phyloP scores from a whole-genome alignment of 495 filamentous ascomycete species.

The Hypoxylon crocopeplum region DNA sequence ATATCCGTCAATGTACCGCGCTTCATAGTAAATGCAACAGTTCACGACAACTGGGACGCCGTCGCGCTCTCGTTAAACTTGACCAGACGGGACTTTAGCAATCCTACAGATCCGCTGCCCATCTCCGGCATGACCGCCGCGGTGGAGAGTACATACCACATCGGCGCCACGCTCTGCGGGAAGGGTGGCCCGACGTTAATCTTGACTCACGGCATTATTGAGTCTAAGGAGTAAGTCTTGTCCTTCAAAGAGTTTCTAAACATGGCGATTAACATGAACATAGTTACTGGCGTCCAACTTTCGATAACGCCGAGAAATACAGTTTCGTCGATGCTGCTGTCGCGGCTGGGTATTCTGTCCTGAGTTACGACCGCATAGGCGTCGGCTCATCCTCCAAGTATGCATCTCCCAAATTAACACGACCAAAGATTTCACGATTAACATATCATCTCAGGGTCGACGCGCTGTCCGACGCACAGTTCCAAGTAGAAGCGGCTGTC shows the following conservation, averaged over 20 bases:
- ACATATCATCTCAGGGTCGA: slow-evolving; percentile 6
- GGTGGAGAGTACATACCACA: slow-evolving; percentile 28
- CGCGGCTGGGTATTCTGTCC: slow-evolving; percentile 57
- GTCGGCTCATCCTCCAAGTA: slow-evolving; percentile 62
- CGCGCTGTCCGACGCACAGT: slow-evolving; percentile 33
- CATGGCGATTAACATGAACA: neutral
- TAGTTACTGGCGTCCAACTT: slow-evolving; percentile 34
- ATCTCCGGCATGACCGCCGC: slow-evolving; percentile 17
- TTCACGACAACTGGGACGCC: slow-evolving; percentile 39
- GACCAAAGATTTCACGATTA: neutral
- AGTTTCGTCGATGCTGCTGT: slow-evolving; percentile 63
- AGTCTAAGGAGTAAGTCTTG: slow-evolving; percentile 35
- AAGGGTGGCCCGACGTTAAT: slow-evolving; percentile 31
- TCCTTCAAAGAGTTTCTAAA: neutral
- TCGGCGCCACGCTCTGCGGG: slow-evolving; percentile 38
- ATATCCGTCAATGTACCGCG: slow-evolving; percentile 32
- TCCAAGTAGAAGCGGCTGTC: slow-evolving; percentile 39
- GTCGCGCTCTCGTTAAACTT: slow-evolving; percentile 34
- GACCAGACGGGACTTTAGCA: slow-evolving; percentile 32
- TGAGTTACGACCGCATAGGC: slow-evolving; percentile 64
- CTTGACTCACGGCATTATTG: slow-evolving; percentile 38
- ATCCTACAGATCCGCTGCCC: slow-evolving; percentile 19
- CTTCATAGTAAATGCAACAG: slow-evolving; percentile 31
- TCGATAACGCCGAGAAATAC: slow-evolving; percentile 52
- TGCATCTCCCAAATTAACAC: neutral